Base-by-base conservation (phyloP, 345 rosid genomes). In the Eucalyptus polyanthemos region DNA sequence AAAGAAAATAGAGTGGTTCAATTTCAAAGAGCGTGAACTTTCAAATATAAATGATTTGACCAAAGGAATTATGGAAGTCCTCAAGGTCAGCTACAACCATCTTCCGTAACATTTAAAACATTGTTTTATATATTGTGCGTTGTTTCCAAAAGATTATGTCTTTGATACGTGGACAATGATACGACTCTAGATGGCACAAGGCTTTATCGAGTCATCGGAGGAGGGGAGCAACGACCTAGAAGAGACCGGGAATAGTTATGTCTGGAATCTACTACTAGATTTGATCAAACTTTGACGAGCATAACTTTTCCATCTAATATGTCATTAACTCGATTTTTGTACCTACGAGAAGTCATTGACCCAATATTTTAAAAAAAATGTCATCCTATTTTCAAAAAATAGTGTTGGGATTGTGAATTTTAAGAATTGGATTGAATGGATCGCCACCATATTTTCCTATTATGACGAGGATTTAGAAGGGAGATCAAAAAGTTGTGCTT, bases 111-210 rank as follows among this genome's bases (percentile, higher is more conserved):
- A 81, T 65, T 67, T 92, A 44, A 92, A 92, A 47, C 85, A 58
- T 44, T 92, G 92, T 51, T 90, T 91, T 80, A 87, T 90, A 47
- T 91, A 88, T 24, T 90, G 92, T 60, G 40, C 91, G 2, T 10
- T 91, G 5, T 50, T 91, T 80, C 92, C 93, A 2, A 90, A 83
- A 88, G 88, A 49, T 54, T 60, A 88, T 40, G 88, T 86, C 31
- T 86, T 91, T 37, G 60, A 88, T 29, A 86, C 42, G 15, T 65
- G 81, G 11, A 60, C 69, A 14, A 58, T 92, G 34, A 87, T 92
- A 76, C 53, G 27, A 14, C 42, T 92, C 25, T 92, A 91, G 93
- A 91, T 90, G 80, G 92, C 92, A n/a, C 91, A 87, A 67, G 93
- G 88, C 14, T 87, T 90, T 25, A 9, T 92, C 7, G 31, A 65